Conservation (phyloP, 2,329 filamentous ascomycete species). For the Pleoardoris graminearum region DNA sequence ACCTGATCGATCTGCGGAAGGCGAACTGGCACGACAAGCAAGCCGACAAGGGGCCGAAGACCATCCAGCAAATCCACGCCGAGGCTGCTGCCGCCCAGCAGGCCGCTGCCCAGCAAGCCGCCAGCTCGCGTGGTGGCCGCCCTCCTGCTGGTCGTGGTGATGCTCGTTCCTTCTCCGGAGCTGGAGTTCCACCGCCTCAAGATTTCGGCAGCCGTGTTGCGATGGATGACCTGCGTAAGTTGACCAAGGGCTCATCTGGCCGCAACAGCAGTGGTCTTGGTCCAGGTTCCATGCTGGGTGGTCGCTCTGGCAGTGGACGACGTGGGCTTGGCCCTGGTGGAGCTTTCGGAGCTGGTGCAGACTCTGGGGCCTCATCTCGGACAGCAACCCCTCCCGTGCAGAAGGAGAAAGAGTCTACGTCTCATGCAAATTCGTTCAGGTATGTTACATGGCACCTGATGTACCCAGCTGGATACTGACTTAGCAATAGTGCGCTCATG, state of each 20-base stretch:
- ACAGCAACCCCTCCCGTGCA: constrained; percentile 80
- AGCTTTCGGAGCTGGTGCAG: constrained; percentile 70
- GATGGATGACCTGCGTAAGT: constrained; percentile 86
- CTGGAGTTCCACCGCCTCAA: constrained; percentile 69
- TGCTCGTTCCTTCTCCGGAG: constrained; percentile 77
- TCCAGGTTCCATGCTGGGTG: constrained; percentile 78
- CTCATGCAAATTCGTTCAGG: constrained; percentile 87
- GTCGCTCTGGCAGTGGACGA: constrained; percentile 85
- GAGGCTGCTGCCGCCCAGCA: constrained; percentile 79
- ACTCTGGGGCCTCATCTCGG: constrained; percentile 84
- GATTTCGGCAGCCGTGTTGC: constrained; percentile 81
- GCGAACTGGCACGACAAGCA: constrained; percentile 85
- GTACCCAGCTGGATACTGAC: constrained; percentile 18
- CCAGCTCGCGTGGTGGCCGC: constrained; percentile 67
- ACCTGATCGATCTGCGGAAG: constrained; percentile 82
- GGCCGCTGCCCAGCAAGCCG: constrained; percentile 67
- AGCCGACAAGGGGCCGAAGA: constrained; percentile 92
- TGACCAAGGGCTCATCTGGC: constrained; percentile 63
- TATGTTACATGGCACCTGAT: constrained; percentile 54
- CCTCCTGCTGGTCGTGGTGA: constrained; percentile 82
- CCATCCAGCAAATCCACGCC: constrained; percentile 86
- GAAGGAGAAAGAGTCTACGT: constrained; percentile 67
- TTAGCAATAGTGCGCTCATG: constrained; percentile 54
- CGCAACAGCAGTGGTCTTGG: constrained; percentile 67
- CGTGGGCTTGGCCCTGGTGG: constrained; percentile 74